Evolutionary conservation across 768 basidiomycete species (phyloP).

Genomic region (Trametes villosa): DNA sequence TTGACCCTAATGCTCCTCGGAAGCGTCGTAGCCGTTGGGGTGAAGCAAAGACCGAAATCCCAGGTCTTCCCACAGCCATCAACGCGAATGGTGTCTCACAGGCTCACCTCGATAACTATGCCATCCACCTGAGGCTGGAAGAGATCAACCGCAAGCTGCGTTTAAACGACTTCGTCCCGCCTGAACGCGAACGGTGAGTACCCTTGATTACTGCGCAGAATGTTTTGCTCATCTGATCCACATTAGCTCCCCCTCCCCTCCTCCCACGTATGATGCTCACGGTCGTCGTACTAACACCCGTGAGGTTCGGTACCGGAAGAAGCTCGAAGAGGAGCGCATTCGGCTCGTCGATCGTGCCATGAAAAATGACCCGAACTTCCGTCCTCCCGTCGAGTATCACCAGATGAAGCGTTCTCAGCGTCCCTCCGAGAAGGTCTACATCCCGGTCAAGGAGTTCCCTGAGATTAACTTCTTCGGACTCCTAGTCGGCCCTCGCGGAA

Average conservation of each 20-base stretch:
- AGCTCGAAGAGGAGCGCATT: slow-evolving; percentile 90
- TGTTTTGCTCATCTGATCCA: background rate
- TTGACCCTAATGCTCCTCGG: slow-evolving; percentile 84
- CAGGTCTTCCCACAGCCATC: slow-evolving; percentile 93
- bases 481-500: slow-evolving; percentile 96
- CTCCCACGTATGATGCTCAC: slow-evolving; percentile 96
- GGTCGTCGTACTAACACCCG: slow-evolving; percentile 98
- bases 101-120: slow-evolving; percentile 96
- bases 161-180: slow-evolving; percentile 93
- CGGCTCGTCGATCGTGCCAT: slow-evolving; percentile 93
- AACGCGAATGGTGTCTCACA: slow-evolving; percentile 92
- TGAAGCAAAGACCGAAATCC: slow-evolving; percentile 88
- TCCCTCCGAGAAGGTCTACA: slow-evolving; percentile 98
- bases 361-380: slow-evolving; percentile 98
- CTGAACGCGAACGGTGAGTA: slow-evolving; percentile 87
- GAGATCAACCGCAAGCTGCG: slow-evolving; percentile 96
- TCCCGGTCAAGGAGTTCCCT: slow-evolving; percentile 99
- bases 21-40: slow-evolving; percentile 99
- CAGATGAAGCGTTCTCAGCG: slow-evolving; percentile 92
- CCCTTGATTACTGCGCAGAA: slow-evolving; percentile 6
- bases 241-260: slow-evolving; percentile 89
- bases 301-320: slow-evolving; percentile 97
- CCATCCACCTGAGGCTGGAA: slow-evolving; percentile 92
- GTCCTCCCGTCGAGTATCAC: slow-evolving; percentile 95
- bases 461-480: slow-evolving; percentile 99